Evolutionary conservation across 2,329 filamentous ascomycete genomes (phyloP), one percentile per base, ranked within the genome.

Genomic region (Mycogone perniciosa): DNA sequence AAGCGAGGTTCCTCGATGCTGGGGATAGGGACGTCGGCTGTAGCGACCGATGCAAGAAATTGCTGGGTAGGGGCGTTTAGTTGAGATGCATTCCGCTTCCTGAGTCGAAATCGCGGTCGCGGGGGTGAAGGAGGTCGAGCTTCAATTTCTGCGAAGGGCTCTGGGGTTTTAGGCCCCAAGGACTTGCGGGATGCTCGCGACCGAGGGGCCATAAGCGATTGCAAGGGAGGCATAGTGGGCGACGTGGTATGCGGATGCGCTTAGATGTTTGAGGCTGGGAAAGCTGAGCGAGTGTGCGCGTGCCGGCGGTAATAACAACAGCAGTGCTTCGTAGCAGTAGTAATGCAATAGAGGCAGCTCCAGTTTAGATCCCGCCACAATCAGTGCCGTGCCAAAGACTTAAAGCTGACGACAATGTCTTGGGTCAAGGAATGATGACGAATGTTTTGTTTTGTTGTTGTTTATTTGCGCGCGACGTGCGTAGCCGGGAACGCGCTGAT

Each of bases 31-130:
- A 83, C 70, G 61, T 85, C 82, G 54, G 80, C 82, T 13, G 81
- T 80, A 41, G 80, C 81, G 51, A 85, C 82, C 4, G 81, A 84
- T 3, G 80, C 81, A n/a, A 85, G 74, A 60, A 85, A 85, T 46
- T 85, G 80, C 60, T 82, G 74, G 1, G 82, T 85, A 2, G 82
- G 80, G 35, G 80, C 80, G 52, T 73, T 66, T 8, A 79, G 69
- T 51, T 75, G 72, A 40, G 77, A 74, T 35, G 73, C 72, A 59
- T 75, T 72, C 58, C 79, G 79, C 59, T 76, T 74, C 65, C 80
- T 80, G 53, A 83, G 64, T 56, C 72, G 75, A 58, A 82, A 70
- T 48, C 76, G 76, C 54, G 74, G 77, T 59, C 76, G 73, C 40
- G 75, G 76, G 29, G 77, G 73, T 35, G 75, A 76, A 8, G 77